A percentile compares a stretch with the other conserved stretches of the same genome.
Conservation (phyloP, 495 filamentous ascomycete species). For the Hypoxylon perforatum region DNA sequence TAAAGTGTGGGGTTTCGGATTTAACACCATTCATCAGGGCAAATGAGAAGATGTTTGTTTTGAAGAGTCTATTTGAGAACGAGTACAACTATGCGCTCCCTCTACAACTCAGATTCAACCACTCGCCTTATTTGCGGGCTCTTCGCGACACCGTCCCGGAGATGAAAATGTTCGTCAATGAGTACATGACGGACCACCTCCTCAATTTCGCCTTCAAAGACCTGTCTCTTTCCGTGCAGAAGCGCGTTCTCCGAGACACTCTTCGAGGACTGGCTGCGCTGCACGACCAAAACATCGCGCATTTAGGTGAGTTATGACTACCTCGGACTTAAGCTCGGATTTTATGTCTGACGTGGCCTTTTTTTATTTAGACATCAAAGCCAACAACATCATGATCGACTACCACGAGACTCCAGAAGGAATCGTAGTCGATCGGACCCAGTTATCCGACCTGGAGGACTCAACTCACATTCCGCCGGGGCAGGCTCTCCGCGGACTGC, state of each 20-base stretch:
- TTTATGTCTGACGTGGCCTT: slow-evolving; percentile 9
- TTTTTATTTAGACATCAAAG: slow-evolving; percentile 47
- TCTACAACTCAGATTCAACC: slow-evolving; percentile 52
- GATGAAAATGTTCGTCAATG: slow-evolving; percentile 60
- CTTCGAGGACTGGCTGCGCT: slow-evolving; percentile 57
- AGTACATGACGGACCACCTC: slow-evolving; percentile 58
- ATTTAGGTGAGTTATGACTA: slow-evolving; percentile 48
- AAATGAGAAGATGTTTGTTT: slow-evolving; percentile 52
- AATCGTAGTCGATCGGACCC: slow-evolving; percentile 51
- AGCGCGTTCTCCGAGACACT: slow-evolving; percentile 58
- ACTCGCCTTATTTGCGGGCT: slow-evolving; percentile 52
- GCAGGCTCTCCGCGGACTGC: slow-evolving; percentile 43
- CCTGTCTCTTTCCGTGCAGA: slow-evolving; percentile 49
- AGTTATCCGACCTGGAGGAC: slow-evolving; percentile 57
- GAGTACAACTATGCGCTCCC: slow-evolving; percentile 55
- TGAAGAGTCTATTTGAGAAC: slow-evolving; percentile 54
- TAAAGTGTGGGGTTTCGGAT: slow-evolving; percentile 27
- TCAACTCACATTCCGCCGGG: slow-evolving; percentile 55
- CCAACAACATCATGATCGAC: slow-evolving; percentile 53
- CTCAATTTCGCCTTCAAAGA: slow-evolving; percentile 56
- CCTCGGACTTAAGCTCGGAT: slow-evolving; percentile 29
- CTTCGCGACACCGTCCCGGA: slow-evolving; percentile 57
- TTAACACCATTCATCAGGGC: slow-evolving; percentile 42
- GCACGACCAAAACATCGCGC: slow-evolving; percentile 61
- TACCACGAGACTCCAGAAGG: slow-evolving; percentile 45